Evolutionary conservation across 2,329 filamentous ascomycete genomes (phyloP).

Genomic region (Colletotrichum tofieldiae): DNA sequence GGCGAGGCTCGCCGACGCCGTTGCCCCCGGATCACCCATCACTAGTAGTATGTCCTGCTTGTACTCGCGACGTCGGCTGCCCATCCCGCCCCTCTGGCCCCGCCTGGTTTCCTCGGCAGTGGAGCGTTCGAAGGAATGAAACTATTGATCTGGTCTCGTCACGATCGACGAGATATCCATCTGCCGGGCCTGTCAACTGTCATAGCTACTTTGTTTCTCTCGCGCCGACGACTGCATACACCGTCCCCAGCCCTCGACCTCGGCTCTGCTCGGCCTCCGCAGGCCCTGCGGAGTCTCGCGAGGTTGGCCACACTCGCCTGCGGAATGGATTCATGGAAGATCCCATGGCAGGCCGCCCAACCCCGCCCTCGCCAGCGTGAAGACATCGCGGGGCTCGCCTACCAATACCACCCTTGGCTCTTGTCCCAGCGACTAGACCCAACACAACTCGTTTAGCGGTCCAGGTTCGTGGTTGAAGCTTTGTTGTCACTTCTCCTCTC

Average conservation of each 20-base stretch:
- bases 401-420: not conserved
- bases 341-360: not conserved
- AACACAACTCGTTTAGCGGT: not conserved
- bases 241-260: conserved; percentile 1
- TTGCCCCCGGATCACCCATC: not conserved
- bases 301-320: not conserved
- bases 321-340: not conserved
- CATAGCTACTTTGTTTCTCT: conserved; percentile 4
- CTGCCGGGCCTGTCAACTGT: conserved; percentile 6
- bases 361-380: conserved; percentile 1
- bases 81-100: not conserved
- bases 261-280: not conserved
- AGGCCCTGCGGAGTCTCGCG: not conserved
- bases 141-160: conserved; percentile 37
- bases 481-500: not conserved
- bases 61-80: not conserved
- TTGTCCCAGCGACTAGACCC: not conserved
- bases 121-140: conserved; percentile 19
- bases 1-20: not conserved
- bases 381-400: conserved; percentile 8
- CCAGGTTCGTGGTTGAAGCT: conserved; percentile 2
- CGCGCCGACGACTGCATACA: conserved; percentile 15
- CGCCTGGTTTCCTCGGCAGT: conserved; percentile 15
- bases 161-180: conserved; percentile 11
- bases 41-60: not conserved